These are phyloP conservation scores for Tolypocladium nubicola DNA, from an alignment of 2,329 filamentous ascomycete species.

Conservation along the genomic window DNA sequence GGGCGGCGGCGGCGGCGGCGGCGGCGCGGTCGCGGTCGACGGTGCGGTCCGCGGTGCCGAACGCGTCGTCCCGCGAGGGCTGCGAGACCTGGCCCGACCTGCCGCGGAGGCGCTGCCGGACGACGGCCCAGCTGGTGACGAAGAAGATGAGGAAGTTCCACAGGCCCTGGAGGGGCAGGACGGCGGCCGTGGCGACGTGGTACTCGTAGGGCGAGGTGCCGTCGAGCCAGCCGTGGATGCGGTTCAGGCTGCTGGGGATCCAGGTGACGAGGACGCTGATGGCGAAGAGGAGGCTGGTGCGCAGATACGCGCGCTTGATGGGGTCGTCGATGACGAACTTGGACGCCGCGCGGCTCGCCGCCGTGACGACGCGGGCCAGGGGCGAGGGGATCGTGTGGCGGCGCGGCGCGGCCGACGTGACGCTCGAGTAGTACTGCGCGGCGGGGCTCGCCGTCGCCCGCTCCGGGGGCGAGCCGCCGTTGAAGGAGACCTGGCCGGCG, in stretches of 20 bases:
- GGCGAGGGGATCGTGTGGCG: conserved; percentile 2
- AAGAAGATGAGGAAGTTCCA: conserved; percentile 76
- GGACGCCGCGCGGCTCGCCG: conserved; percentile 19
- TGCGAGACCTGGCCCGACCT: not conserved
- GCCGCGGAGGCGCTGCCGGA: conserved; percentile 9
- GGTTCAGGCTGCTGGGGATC: conserved; percentile 61
- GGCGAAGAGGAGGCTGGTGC: conserved; percentile 51
- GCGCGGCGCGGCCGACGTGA: conserved; percentile 13
- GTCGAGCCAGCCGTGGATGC: conserved; percentile 56
- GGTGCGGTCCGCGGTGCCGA: conserved; percentile 1
- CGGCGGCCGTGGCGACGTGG: conserved; percentile 58
- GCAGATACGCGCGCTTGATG: conserved; percentile 49
- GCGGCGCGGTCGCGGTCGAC: conserved; percentile 1
- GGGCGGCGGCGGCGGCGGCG: no score
- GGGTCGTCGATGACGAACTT: conserved; percentile 35
- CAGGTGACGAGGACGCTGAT: conserved; percentile 51
- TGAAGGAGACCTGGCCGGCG: conserved; percentile 12
- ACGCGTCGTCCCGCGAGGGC: not conserved
- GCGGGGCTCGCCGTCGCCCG: conserved; percentile 10
- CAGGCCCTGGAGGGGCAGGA: conserved; percentile 67
- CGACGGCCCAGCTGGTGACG: conserved; percentile 42
- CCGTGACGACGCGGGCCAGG: conserved; percentile 7
- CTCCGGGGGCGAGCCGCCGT: conserved; percentile 4
- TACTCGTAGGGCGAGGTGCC: conserved; percentile 48
- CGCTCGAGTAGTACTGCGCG: conserved; percentile 22